These are phyloP conservation scores for Hylodesmum podocarpum DNA, from an alignment of 306 rosid species.

Conservation along the genomic window DNA sequence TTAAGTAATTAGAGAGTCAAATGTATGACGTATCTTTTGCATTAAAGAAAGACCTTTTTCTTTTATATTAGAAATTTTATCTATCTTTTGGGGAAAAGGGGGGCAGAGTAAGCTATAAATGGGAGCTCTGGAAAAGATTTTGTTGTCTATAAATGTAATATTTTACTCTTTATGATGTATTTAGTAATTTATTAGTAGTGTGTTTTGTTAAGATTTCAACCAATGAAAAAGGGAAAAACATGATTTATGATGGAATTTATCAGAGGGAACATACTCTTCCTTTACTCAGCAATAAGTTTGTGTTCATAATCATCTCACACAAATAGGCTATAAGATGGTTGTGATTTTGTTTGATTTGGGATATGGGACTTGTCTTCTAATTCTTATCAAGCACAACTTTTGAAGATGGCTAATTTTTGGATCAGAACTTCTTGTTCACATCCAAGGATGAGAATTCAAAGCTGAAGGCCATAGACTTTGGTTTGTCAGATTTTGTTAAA, in stretches of 20 bases:
- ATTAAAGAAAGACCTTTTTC: neutral
- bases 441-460: conserved; percentile 80
- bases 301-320: neutral
- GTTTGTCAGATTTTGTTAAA: conserved; percentile 79
- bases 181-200: neutral
- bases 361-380: conserved; percentile 1
- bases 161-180: neutral
- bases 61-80: neutral
- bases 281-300: neutral
- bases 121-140: neutral
- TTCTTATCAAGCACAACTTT: conserved; percentile 27
- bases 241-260: neutral
- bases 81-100: neutral
- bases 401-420: conserved; percentile 39
- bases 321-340: neutral
- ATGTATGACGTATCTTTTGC: conserved; percentile 3
- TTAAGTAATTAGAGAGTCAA: neutral
- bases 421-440: conserved; percentile 70
- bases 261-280: neutral
- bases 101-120: neutral
- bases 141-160: neutral
- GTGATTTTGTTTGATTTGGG: neutral
- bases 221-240: neutral
- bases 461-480: conserved; percentile 89
- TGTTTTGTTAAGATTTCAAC: neutral